Base-by-base conservation (phyloP, 164 flowering plant species). In the Stephania japonica region DNA sequence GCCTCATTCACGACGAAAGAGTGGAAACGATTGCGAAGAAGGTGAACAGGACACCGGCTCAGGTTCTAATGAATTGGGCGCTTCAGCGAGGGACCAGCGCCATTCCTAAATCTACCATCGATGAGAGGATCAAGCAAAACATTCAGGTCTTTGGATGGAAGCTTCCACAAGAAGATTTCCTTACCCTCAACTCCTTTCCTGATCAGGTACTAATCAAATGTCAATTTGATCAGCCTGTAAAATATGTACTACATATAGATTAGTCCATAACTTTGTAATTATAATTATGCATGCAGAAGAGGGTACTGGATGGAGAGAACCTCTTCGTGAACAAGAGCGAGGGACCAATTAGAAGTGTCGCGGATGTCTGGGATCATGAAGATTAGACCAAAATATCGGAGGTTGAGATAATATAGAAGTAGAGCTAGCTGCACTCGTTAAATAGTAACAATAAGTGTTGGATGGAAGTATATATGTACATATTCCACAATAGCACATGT, bases 281-380 rank as follows among this genome's bases (percentile, higher is more conserved):
- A 6, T 32, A 7, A 11, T 27, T 44, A 0, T 61, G 14, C 23
- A 23, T 73, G 78, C 86, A 86, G 88, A 83, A 72, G 73, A 81
- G 89, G 65, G 87, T 83, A 6, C 43, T 89, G 66, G 80, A 81
- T 42, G 92, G 89, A 24, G 88, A 84, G 68, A 84, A 80, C 0
- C 65, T 83, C 42, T 82, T 86, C 70, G 86, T 84, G 69, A 87
- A 85, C 82, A 84, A 82, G 81, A 43, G 59, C 0, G 86, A 74
- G 7, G 86, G 89, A 19, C 85, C 89, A 2, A 72, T 77, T 72
- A 85, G 66, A 67, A 83, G 86, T 69, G 85, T 71, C n/a, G 85
- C 83, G 4, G 86, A 86, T 67, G 11, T 89, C 7, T 86, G 90
- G 90, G 89, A 89, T 71, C 72, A 81, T 67, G 90, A 86, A 69